Evolutionary conservation across 257 asterid genomes (phyloP), one percentile per base, ranked within the genome.

Genomic region (Prunella vulgaris): DNA sequence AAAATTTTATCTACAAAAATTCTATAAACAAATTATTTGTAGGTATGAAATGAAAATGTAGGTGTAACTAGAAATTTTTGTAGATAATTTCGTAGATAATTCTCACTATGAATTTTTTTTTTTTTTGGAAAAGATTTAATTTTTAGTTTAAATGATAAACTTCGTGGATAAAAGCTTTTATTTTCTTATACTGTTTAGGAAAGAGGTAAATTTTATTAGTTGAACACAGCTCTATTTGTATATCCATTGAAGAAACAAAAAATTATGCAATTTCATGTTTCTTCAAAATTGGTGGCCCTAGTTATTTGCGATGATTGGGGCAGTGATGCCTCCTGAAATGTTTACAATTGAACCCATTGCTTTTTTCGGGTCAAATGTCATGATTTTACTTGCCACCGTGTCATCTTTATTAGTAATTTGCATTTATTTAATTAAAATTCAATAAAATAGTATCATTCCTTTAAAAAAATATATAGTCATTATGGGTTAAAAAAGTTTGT

Each of bases 251-350:
- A 18, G 30, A 52, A 51, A 1, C 5, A 28, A n/a, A 2, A 27
- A 27, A 37, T 10, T 40, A 30, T 12, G 21, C 21, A 30, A 30
- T 28, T 59, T 17, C 3, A 18, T 17, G n/a, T 0, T 42, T 42
- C 51, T 22, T 14, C 54, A 46, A 10, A 38, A 51, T 0, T 56
- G 17, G 49, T 46, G 33, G 46, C 37, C 27, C 44, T 40, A 7
- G 13, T 21, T 13, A 51, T 30, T 70, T 37, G 28, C 74, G 64
- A 60, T 59, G 66, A 77, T 77, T 66, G 74, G 57, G 81, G 81
- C 71, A 46, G 15, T 49, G 20, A 66, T 18, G 60, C 37, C 64
- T 64, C 59, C 70, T 35, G 2, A 46, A 37, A 64, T 57, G 20
- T 37, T 38, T 62, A 46, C 21, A 32, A 32, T 15, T 46, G 18